These are phyloP conservation scores for Colletotrichum coccodes DNA, from an alignment of 2,329 filamentous ascomycete species.

Conservation along the genomic window DNA sequence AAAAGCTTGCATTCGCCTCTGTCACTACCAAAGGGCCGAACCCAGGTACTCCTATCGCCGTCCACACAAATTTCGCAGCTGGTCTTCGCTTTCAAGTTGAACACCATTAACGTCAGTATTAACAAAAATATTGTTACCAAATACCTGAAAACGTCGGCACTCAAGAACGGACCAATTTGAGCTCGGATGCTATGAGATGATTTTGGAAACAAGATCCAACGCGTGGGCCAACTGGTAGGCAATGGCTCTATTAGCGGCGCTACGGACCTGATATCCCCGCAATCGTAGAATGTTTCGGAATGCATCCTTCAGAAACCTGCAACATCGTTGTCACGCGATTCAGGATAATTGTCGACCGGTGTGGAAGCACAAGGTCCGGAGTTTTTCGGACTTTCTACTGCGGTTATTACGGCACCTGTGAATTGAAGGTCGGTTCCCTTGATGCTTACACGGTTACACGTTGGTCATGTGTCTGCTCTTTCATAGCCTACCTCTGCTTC, in stretches of 20 bases:
- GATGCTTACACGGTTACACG: conserved; percentile 36
- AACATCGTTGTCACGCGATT: conserved; percentile 32
- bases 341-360: conserved; percentile 34
- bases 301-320: conserved; percentile 34
- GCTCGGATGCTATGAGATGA: conserved; percentile 4
- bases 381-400: conserved; percentile 33
- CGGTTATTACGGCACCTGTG: conserved; percentile 35
- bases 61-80: conserved; percentile 29
- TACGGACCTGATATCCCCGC: conserved; percentile 29
- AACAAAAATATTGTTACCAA: conserved; percentile 12
- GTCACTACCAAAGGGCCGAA: conserved; percentile 33
- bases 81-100: conserved; percentile 32
- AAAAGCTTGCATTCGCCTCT: conserved; percentile 32
- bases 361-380: conserved; percentile 33
- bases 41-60: conserved; percentile 18
- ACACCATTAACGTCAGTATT: conserved; percentile 32
- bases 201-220: conserved; percentile 14
- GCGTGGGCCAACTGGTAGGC: conserved; percentile 34
- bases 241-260: conserved; percentile 34
- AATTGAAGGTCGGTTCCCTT: conserved; percentile 33
- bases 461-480: conserved; percentile 38
- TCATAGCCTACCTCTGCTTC: conserved; percentile 34
- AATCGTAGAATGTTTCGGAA: conserved; percentile 37
- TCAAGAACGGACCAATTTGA: conserved; percentile 30
- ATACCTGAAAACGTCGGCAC: background rate